phyloP scores from a whole-genome alignment of 2,329 filamentous ascomycete genomes.

The Acarospora socialis region DNA sequence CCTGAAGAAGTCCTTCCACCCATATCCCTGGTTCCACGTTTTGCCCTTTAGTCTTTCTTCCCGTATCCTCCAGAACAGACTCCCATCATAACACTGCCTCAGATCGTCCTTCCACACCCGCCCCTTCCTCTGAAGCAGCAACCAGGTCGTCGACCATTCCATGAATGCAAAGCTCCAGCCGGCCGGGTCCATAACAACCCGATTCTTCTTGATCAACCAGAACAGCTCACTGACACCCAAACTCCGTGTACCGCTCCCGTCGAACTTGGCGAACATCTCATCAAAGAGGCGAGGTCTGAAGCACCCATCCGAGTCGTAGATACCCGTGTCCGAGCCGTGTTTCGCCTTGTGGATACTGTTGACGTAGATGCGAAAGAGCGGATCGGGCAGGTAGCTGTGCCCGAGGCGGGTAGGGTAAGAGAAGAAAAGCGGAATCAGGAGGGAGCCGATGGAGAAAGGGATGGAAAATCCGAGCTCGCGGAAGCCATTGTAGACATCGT shows the following conservation, averaged over 20 bases:
- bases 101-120: constrained; percentile 20
- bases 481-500: constrained; percentile 28
- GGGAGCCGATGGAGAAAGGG: constrained; percentile 25
- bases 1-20: constrained; percentile 1
- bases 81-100: constrained; percentile 17
- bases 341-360: constrained; percentile 28
- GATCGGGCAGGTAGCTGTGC: constrained; percentile 27
- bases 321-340: constrained; percentile 29
- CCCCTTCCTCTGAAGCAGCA: constrained; percentile 20
- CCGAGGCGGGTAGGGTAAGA: constrained; percentile 31
- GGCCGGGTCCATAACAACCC: constrained; percentile 30
- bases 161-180: constrained; percentile 32
- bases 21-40: constrained; percentile 1
- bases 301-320: constrained; percentile 32
- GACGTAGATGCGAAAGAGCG: constrained; percentile 29
- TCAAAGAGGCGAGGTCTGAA: constrained; percentile 34
- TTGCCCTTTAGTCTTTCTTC: background rate
- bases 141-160: constrained; percentile 26
- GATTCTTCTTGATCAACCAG: constrained; percentile 27
- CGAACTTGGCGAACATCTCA: constrained; percentile 35
- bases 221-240: constrained; percentile 27
- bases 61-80: constrained; percentile 12
- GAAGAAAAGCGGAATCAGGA: constrained; percentile 30
- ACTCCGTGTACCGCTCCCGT: constrained; percentile 24
- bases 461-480: constrained; percentile 27